These are phyloP conservation scores for Botrytis hyacinthi DNA, from an alignment of 2,329 filamentous ascomycete species.

Conservation along the genomic window DNA sequence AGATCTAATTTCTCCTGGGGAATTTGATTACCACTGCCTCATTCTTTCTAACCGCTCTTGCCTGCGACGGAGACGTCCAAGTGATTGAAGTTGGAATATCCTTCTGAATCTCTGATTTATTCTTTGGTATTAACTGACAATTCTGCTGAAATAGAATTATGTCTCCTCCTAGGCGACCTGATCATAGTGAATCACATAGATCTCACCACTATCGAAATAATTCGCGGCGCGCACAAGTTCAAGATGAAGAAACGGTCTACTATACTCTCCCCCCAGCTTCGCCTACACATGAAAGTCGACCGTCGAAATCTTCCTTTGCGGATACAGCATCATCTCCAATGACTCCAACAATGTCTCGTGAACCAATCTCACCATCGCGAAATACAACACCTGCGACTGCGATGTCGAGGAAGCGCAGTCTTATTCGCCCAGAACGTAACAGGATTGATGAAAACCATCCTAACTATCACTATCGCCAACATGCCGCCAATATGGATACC, in stretches of 20 bases:
- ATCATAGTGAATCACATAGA: conserved; percentile 53
- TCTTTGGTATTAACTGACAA: background rate
- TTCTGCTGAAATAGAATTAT: conserved; percentile 42
- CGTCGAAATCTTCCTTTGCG: conserved; percentile 56
- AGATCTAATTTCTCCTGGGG: background rate
- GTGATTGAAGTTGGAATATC: conserved; percentile 18
- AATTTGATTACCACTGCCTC: conserved; percentile 11
- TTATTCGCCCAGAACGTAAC: conserved; percentile 85
- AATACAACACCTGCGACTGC: conserved; percentile 38
- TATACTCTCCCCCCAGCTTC: conserved; percentile 24
- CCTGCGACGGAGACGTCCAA: background rate
- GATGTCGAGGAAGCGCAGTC: conserved; percentile 72
- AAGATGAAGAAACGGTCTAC: conserved; percentile 67
- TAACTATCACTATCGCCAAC: conserved; percentile 93
- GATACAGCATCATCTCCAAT: conserved; percentile 54
- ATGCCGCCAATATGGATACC: conserved; percentile 89
- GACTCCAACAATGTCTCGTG: conserved; percentile 50
- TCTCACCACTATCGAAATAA: conserved; percentile 66
- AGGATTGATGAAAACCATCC: conserved; percentile 83
- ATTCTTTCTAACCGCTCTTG: conserved; percentile 4
- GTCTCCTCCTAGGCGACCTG: conserved; percentile 53
- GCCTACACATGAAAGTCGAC: conserved; percentile 50
- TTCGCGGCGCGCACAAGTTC: conserved; percentile 61
- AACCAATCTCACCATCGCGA: conserved; percentile 39
- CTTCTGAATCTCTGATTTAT: conserved; percentile 7